phyloP scores from a whole-genome alignment of 1,284 basidiomycete genomes.

The Ganoderma lingzhi region DNA sequence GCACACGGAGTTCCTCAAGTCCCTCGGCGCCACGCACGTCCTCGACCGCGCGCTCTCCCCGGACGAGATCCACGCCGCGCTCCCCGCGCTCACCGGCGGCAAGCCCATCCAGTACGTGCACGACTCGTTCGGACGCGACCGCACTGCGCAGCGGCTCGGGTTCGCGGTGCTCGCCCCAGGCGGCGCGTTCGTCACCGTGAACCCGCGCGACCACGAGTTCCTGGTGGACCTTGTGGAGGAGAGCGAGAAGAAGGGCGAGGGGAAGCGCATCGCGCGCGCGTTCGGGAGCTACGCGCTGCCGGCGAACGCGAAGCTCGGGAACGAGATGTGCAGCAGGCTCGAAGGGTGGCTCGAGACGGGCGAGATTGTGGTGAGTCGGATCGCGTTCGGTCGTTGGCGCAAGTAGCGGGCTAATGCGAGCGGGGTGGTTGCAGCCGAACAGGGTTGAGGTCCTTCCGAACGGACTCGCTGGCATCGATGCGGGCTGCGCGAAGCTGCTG shows the following conservation, averaged over 20 bases:
- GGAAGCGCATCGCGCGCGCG: slow-evolving; percentile 6
- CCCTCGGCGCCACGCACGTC: slow-evolving; percentile 37
- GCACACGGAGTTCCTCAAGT: slow-evolving; percentile 50
- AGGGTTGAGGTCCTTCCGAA: slow-evolving; percentile 50
- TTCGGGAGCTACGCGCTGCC: slow-evolving; percentile 6
- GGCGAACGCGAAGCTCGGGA: neutral
- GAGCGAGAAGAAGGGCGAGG: slow-evolving; percentile 24
- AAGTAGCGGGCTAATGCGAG: neutral
- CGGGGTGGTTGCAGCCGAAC: slow-evolving; percentile 29
- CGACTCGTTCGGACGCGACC: slow-evolving; percentile 32
- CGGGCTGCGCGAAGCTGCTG: slow-evolving; percentile 51
- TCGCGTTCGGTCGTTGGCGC: neutral
- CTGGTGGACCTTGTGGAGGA: neutral
- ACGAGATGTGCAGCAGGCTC: slow-evolving; percentile 15
- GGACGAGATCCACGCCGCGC: neutral
- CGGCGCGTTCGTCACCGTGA: slow-evolving; percentile 27
- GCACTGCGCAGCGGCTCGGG: slow-evolving; percentile 31
- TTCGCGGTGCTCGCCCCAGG: slow-evolving; percentile 36
- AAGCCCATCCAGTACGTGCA: slow-evolving; percentile 31
- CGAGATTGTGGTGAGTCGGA: neutral
- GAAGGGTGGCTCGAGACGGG: slow-evolving; percentile 19
- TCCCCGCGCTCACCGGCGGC: neutral
- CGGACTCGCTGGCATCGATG: slow-evolving; percentile 53
- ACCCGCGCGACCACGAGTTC: neutral
- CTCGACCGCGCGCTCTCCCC: slow-evolving; percentile 29